Percentiles rank a stretch among this genome's conserved stretches.
These are phyloP conservation scores for Colletotrichum tofieldiae DNA, from an alignment of 2,329 filamentous ascomycete genomes.

Conservation along the genomic window DNA sequence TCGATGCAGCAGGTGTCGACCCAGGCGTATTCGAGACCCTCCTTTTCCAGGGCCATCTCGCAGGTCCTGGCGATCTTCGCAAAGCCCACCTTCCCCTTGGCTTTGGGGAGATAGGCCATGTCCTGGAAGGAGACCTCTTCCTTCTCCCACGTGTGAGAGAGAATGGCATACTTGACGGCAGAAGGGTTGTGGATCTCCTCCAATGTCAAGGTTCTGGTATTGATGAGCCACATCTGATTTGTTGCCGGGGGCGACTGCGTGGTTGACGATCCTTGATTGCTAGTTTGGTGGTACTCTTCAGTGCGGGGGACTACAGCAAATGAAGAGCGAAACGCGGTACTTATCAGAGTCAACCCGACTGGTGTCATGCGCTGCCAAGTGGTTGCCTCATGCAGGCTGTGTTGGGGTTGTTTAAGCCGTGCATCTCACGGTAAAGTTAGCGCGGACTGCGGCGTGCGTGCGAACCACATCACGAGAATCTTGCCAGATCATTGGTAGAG, in stretches of 20 bases:
- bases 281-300: not conserved
- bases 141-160: slow-evolving; percentile 49
- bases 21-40: slow-evolving; percentile 44
- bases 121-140: slow-evolving; percentile 47
- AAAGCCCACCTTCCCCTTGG: slow-evolving; percentile 27
- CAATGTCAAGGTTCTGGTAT: slow-evolving; percentile 37
- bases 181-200: slow-evolving; percentile 43
- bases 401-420: not conserved
- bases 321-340: not conserved
- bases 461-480: not conserved
- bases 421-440: not conserved
- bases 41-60: slow-evolving; percentile 17
- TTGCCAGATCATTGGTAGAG: not conserved
- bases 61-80: slow-evolving; percentile 36
- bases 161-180: slow-evolving; percentile 46
- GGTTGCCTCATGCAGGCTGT: not conserved
- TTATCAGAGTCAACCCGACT: not conserved
- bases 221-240: slow-evolving; percentile 43
- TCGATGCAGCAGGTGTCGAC: slow-evolving; percentile 50
- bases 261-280: not conserved
- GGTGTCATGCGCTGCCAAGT: not conserved
- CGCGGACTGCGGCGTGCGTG: not conserved
- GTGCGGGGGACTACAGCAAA: not conserved
- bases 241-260: not conserved
- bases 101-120: not conserved